Conservation (phyloP, 495 filamentous ascomycete species). For the Penicillium bialowiezense region DNA sequence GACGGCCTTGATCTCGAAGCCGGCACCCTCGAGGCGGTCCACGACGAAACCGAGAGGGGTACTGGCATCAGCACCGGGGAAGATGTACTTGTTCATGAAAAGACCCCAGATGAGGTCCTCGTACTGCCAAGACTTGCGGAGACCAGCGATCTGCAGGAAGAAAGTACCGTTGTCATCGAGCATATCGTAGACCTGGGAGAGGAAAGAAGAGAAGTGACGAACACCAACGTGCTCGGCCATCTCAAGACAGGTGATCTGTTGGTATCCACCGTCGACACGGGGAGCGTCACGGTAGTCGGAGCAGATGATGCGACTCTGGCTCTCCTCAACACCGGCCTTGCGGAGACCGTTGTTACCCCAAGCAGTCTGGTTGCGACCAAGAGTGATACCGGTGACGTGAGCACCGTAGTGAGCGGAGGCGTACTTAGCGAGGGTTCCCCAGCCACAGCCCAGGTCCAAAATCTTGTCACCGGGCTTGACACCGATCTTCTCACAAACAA, state of each 20-base stretch:
- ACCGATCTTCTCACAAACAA: constrained; percentile 72
- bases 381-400: constrained; percentile 62
- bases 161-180: constrained; percentile 69
- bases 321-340: constrained; percentile 56
- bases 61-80: constrained; percentile 67
- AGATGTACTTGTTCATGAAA: constrained; percentile 78
- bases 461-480: constrained; percentile 59
- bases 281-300: constrained; percentile 69
- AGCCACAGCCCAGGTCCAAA: constrained; percentile 70
- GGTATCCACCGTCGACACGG: constrained; percentile 56
- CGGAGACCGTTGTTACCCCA: constrained; percentile 68
- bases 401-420: constrained; percentile 63
- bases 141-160: constrained; percentile 69
- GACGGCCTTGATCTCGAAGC: constrained; percentile 59
- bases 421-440: constrained; percentile 68
- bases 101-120: constrained; percentile 73
- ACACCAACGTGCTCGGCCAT: constrained; percentile 77
- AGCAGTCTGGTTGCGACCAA: constrained; percentile 68
- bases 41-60: constrained; percentile 65
- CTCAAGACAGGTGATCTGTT: constrained; percentile 72
- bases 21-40: constrained; percentile 62
- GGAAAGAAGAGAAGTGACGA: constrained; percentile 59
- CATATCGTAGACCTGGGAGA: constrained; percentile 65
- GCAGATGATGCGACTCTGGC: constrained; percentile 63
- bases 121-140: constrained; percentile 69